Evolutionary conservation across 805 yeast species (phyloP), one percentile per base, ranked within the genome.

Genomic region (Zygosaccharomyces lentus): DNA sequence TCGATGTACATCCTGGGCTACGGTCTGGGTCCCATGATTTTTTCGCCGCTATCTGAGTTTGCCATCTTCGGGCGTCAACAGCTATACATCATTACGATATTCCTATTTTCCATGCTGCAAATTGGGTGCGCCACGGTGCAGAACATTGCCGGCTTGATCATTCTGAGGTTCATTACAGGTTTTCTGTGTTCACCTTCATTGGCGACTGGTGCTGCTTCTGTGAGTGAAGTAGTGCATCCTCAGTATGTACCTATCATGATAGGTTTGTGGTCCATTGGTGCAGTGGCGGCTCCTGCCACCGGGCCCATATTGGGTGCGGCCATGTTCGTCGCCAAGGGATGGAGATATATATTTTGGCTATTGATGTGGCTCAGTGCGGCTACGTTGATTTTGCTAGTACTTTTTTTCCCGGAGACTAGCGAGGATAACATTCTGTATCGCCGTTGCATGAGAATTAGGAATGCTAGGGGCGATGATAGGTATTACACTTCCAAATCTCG

Each of bases 221-320:
- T 79, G 35, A 73, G 76, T 24, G 85, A 80, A 57, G 62, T 80
- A 38, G 57, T 74, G 27, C 39, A 59, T 3, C 59, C 68, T 15
- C 70, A 77, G 5, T 64, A 64, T 45, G 59, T 71, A 30, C 78
- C 82, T 2, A 50, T 73, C 19, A 73, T 75, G 3, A 62, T 80
- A 40, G 76, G 76, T 9, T 47, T 67, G 3, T 80, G 84, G 83
- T 67, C 79, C 13, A 54, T 74, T 25, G 80, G 76, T 40, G 76
- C 80, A 0, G 75, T 75, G 32, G 64, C 72, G 38, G 84, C 83
- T 10, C 82, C 82, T 1, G 68, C 73, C 10, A 35, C 76, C 17
- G 84, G 82, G n/a, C 84, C 85, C 1, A 54, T 80, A 4, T 54
- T 80, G 34, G 84, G 84, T 30, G 74, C 80, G 7, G 71, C 73